phyloP scores from a whole-genome alignment of 768 basidiomycete genomes.

The Russula sp. region DNA sequence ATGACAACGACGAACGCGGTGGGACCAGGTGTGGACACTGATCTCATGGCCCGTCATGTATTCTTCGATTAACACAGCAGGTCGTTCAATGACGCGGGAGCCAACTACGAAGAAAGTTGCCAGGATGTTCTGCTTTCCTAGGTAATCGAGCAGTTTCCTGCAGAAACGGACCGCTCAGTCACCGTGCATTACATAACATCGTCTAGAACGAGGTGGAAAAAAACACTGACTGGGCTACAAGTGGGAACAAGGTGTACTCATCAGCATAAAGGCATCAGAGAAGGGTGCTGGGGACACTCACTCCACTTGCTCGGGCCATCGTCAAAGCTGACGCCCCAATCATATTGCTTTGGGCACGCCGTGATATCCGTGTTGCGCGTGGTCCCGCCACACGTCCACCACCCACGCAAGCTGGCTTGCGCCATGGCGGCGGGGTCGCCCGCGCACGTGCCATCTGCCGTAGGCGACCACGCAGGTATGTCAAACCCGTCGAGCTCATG shows the following conservation, averaged over 20 bases:
- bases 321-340: conserved; percentile 82
- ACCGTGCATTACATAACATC: background rate
- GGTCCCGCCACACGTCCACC: conserved; percentile 87
- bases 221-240: conserved; percentile 44
- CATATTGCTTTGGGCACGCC: conserved; percentile 58
- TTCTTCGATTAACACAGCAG: conserved; percentile 68
- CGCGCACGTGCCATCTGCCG: conserved; percentile 62
- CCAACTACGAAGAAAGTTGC: conserved; percentile 93
- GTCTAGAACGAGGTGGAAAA: background rate
- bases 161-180: background rate
- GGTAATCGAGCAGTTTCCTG: conserved; percentile 67
- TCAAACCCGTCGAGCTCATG: conserved; percentile 62
- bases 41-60: conserved; percentile 79
- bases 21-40: conserved; percentile 89
- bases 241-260: conserved; percentile 12
- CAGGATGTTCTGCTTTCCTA: conserved; percentile 52
- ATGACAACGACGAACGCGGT: conserved; percentile 41
- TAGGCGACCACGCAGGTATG: conserved; percentile 62
- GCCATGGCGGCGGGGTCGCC: conserved; percentile 51
- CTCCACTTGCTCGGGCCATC: conserved; percentile 86
- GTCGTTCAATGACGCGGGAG: conserved; percentile 75
- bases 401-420: conserved; percentile 59
- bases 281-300: conserved; percentile 34
- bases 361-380: conserved; percentile 56
- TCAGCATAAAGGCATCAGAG: background rate